Base-by-base conservation (phyloP, 345 rosid species). In the Clarkia xantiana region DNA sequence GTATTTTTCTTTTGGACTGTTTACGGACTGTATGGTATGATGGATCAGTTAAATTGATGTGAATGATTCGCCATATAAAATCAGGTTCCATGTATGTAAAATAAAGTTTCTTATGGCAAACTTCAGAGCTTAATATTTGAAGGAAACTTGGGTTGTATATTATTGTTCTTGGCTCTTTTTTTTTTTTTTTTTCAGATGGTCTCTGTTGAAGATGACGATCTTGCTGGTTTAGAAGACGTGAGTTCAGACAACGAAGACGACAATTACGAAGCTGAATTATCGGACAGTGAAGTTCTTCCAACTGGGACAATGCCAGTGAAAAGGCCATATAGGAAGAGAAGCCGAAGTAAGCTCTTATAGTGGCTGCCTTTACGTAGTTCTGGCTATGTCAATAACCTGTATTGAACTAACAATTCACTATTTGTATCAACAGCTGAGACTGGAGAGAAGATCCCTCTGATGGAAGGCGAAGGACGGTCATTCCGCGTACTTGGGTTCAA, bases 381-480 rank as follows among this genome's bases (percentile, higher is more conserved):
- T 2, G 18, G 17, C 7, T 49, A 41, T 40, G 40, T 49, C 5
- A 14, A 16, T 42, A 20, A 38, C 40, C 42, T 54, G 19, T 29
- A 40, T 12, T 19, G 15, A 51, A 25, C 63, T 52, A 20, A 63
- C 53, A 51, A 56, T 41, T 29, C 36, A 29, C 36, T 29, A 52
- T 36, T 39, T 52, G 1, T 66, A 45, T 67, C 45, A 54, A 62
- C 72, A 73, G 91, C 52, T 47, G 96, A 86, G 61, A 81, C 61
- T 69, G 50, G 63, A 42, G 94, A 87, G 51, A 86, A 94, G 25
- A 51, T 68, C 71, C 97, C 99, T 57, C 67, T 93, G 62, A 93
- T 93, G 99, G 99, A 93, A 76, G 99, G 99, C 42, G 99, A 87
- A 67, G 97, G 99, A 45, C 78, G 79, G 58, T 80, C 99, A 34